Percentiles rank a stretch among this genome's conserved stretches.
Evolutionary conservation across 331 rosid genomes (phyloP).

Genomic region (Erythrophleum ivorense): DNA sequence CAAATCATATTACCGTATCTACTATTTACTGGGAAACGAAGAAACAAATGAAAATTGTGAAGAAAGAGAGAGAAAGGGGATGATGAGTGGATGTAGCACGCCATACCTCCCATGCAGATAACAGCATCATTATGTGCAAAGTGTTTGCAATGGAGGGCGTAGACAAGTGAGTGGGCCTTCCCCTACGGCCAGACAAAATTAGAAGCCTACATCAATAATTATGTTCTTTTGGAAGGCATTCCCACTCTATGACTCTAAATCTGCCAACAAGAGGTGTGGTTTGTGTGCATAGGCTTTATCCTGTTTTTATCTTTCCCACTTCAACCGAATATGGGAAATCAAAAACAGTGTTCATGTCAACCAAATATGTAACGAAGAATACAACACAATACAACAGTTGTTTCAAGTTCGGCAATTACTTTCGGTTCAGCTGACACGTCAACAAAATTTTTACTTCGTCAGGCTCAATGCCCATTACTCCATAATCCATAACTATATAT

Average conservation of each 20-base stretch:
- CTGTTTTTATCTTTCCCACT: conserved; percentile 1
- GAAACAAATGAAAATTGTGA: neutral
- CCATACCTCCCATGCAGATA: conserved; percentile 68
- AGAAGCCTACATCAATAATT: conserved; percentile 41
- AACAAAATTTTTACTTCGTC: neutral
- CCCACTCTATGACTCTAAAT: neutral
- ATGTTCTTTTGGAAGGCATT: conserved; percentile 37
- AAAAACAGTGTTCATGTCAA: no score
- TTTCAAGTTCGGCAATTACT: neutral
- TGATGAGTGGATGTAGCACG: conserved; percentile 70
- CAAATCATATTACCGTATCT: neutral
- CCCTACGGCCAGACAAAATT: conserved; percentile 44
- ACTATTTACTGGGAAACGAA: neutral
- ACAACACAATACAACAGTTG: neutral
- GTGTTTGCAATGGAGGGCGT: conserved; percentile 36
- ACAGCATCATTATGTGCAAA: conserved; percentile 62
- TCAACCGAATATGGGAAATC: neutral
- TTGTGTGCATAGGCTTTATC: conserved; percentile 32
- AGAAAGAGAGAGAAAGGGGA: conserved; percentile 29
- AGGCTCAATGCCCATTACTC: neutral
- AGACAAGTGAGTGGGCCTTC: conserved; percentile 49
- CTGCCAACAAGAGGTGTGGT: conserved; percentile 9
- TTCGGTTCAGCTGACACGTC: neutral
- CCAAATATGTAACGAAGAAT: neutral
- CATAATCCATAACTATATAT: neutral